Evolutionary conservation across 345 rosid species (phyloP), one percentile per base, ranked within the genome.

Genomic region (Turritis glabra): DNA sequence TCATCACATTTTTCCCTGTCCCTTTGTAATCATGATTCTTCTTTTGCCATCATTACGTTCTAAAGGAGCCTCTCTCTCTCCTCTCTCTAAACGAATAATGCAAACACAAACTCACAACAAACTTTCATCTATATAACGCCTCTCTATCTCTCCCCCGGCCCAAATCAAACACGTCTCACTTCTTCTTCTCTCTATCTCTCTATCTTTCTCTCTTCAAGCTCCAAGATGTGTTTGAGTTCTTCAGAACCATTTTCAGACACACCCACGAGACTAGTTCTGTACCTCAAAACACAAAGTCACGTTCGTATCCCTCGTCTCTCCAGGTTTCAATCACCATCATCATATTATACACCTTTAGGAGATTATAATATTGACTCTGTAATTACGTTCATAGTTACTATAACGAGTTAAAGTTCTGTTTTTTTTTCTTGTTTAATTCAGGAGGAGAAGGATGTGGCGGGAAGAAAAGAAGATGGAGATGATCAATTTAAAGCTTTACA

Each of bases 11-110:
- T 82, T 54, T 68, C 73, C 76, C 82, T 78, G 77, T 77, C 83
- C 87, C 64, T 73, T 73, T 55, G 94, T 84, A 90, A 92, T 88
- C 75, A 88, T 87, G 96, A 83, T 74, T 80, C 83, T 81, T 78
- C 74, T 29, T 71, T 77, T 22, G 80, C 80, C 88, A 89, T 88
- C 90, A 88, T 88, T 86, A 69, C 92, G 55, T 79, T 80, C 78
- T 58, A 71, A 84, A 88, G 76, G 35, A 77, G 37, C 7, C 78
- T 76, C 69, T 73, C 71, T 54, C 78, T 72, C 43, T 33, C 26
- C 77, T 71, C 77, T 48, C 80, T 48, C 51, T 51, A 69, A 32
- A 25, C n/a, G 59, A 57, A 78, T 58, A 50, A 71, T 43, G 38
- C 64, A 79, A 40, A 17, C 50, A 64, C 65, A 43, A 55, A 30